A percentile compares a stretch with the other conserved stretches of the same genome.
Conservation (phyloP, 805 yeast species). For the Lachancea quebecensis region DNA sequence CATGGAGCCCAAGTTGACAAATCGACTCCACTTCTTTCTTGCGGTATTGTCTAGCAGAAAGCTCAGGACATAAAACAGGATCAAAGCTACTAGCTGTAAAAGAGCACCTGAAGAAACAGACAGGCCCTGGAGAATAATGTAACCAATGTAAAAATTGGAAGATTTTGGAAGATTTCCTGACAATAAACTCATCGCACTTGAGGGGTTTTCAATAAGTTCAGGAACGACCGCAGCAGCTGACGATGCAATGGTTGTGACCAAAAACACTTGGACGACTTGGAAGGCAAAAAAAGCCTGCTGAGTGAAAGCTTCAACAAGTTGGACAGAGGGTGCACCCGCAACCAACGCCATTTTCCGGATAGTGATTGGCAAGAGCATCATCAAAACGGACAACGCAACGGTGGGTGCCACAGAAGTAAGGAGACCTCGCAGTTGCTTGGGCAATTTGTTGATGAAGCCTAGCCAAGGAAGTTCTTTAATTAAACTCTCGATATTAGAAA, state of each 20-base stretch:
- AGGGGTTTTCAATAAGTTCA: slow-evolving; percentile 52
- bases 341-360: slow-evolving; percentile 57
- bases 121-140: slow-evolving; percentile 62
- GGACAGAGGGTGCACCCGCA: slow-evolving; percentile 51
- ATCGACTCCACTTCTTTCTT: slow-evolving; percentile 61
- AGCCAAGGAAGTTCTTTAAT: slow-evolving; percentile 51
- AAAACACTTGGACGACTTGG: slow-evolving; percentile 63
- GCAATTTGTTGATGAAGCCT: slow-evolving; percentile 50
- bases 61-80: slow-evolving; percentile 55
- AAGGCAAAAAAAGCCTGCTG: slow-evolving; percentile 65
- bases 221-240: slow-evolving; percentile 65
- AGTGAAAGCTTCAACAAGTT: slow-evolving; percentile 53
- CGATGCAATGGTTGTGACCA: slow-evolving; percentile 64
- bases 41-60: slow-evolving; percentile 52
- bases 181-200: slow-evolving; percentile 48
- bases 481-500: slow-evolving; percentile 59
- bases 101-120: slow-evolving; percentile 58
- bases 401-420: slow-evolving; percentile 67
- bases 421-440: slow-evolving; percentile 48
- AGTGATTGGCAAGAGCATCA: slow-evolving; percentile 59
- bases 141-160: slow-evolving; percentile 66
- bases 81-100: slow-evolving; percentile 53
- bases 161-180: slow-evolving; percentile 68
- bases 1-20: slow-evolving; percentile 43
- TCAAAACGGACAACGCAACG: slow-evolving; percentile 53